These are phyloP conservation scores for Malania oleifera DNA, from an alignment of 164 flowering plant genomes.

Conservation along the genomic window DNA sequence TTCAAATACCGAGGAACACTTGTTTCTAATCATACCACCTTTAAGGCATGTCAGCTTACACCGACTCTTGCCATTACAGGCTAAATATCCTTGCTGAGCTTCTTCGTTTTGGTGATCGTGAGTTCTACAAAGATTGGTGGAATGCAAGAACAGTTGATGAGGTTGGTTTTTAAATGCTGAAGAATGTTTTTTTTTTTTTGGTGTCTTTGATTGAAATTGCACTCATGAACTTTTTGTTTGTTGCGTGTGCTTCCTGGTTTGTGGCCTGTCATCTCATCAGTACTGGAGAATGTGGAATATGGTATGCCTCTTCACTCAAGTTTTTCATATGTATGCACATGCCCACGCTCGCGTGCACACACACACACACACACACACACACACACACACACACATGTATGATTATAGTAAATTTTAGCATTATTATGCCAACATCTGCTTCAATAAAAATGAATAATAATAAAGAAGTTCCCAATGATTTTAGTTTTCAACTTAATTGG, in stretches of 20 bases:
- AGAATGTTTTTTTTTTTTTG: constrained; percentile 5
- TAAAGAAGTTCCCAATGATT: too few species aligned
- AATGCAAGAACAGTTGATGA: constrained; percentile 94
- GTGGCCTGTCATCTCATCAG: constrained; percentile 46
- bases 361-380: too few species aligned
- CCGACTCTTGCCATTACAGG: constrained; percentile 42
- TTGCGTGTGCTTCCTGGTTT: constrained; percentile 14
- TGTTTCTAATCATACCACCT: neutral
- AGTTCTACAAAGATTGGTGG: constrained; percentile 99
- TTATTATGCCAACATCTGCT: too few species aligned
- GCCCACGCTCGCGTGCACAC: too few species aligned
- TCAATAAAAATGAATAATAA: too few species aligned
- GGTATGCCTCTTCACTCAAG: constrained; percentile 45
- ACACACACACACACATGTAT: too few species aligned
- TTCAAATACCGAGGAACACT: too few species aligned
- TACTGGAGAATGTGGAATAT: constrained; percentile 99
- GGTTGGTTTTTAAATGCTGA: constrained; percentile 34
- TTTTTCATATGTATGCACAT: too few species aligned
- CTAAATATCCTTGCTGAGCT: constrained; percentile 96
- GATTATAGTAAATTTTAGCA: too few species aligned
- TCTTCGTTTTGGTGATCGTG: constrained; percentile 93
- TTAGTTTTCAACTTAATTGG: too few species aligned
- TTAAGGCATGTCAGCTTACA: constrained; percentile 7
- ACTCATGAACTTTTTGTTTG: constrained; percentile 8
- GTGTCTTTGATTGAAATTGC: constrained; percentile 3